phyloP scores from a whole-genome alignment of 1,284 basidiomycete genomes.

The Singerocomus inundabilis region DNA sequence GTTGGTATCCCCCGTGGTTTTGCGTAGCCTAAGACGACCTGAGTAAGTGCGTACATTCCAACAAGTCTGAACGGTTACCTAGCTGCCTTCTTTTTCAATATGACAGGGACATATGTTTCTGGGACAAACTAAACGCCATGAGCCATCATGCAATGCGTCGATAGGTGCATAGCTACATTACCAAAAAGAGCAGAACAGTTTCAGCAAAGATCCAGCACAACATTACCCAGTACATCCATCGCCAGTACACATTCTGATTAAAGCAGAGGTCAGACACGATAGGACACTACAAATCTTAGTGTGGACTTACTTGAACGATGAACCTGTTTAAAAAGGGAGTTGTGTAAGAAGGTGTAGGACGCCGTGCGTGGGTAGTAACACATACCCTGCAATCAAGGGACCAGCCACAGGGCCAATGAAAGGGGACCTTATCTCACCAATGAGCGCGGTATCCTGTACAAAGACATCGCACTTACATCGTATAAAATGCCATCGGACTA shows the following conservation, averaged over 20 bases:
- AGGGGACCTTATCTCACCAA: conserved; percentile 40
- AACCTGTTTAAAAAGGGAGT: conserved; percentile 31
- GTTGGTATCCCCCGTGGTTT: conserved; percentile 41
- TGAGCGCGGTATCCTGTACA: not conserved
- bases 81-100: conserved; percentile 58
- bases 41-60: not conserved
- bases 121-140: conserved; percentile 50
- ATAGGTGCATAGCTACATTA: conserved; percentile 28
- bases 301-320: conserved; percentile 41
- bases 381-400: conserved; percentile 59
- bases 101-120: conserved; percentile 71
- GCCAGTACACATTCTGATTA: conserved; percentile 59
- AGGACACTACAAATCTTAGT: not conserved
- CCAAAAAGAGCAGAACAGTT: conserved; percentile 45
- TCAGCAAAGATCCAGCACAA: conserved; percentile 61
- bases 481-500: conserved; percentile 79
- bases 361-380: not conserved
- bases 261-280: not conserved
- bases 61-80: conserved; percentile 11
- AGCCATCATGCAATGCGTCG: not conserved
- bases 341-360: not conserved
- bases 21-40: conserved; percentile 33
- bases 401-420: conserved; percentile 77
- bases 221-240: conserved; percentile 75
- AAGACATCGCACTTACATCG: conserved; percentile 34